phyloP scores from a whole-genome alignment of 331 rosid genomes.

The Malus hybrid region DNA sequence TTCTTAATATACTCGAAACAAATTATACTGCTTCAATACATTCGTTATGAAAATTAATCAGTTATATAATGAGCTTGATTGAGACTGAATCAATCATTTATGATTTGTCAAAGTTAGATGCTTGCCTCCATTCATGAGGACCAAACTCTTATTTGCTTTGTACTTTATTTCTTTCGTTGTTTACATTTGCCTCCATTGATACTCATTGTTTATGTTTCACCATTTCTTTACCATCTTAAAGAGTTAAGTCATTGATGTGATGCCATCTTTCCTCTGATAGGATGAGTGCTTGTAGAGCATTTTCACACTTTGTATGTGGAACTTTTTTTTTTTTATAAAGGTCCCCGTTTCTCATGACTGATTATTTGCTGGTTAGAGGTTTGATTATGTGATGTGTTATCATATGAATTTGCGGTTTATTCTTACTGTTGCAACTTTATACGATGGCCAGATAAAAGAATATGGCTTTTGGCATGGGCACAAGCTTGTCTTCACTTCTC shows the following conservation, averaged over 20 bases:
- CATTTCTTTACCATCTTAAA: neutral
- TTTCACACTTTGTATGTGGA: neutral
- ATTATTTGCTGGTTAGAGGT: neutral
- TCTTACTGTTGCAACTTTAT: slow-evolving; percentile 16
- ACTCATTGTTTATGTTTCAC: neutral
- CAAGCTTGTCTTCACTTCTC: slow-evolving; percentile 90
- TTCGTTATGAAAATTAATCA: neutral
- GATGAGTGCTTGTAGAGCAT: neutral
- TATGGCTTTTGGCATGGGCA: slow-evolving; percentile 87
- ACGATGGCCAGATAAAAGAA: slow-evolving; percentile 79
- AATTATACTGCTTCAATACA: neutral
- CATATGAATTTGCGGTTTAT: neutral
- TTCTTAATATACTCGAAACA: neutral
- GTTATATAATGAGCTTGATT: neutral
- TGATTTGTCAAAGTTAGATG: neutral
- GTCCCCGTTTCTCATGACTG: neutral
- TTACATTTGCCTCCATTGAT: neutral
- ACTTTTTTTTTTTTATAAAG: neutral
- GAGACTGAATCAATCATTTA: neutral
- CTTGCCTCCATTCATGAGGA: neutral
- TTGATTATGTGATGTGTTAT: neutral
- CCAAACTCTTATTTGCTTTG: neutral
- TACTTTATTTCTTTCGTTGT: neutral
- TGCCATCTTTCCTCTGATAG: neutral
- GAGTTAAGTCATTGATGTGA: neutral